phyloP scores from a whole-genome alignment of 2,329 filamentous ascomycete species.

The Volutella citrinella region DNA sequence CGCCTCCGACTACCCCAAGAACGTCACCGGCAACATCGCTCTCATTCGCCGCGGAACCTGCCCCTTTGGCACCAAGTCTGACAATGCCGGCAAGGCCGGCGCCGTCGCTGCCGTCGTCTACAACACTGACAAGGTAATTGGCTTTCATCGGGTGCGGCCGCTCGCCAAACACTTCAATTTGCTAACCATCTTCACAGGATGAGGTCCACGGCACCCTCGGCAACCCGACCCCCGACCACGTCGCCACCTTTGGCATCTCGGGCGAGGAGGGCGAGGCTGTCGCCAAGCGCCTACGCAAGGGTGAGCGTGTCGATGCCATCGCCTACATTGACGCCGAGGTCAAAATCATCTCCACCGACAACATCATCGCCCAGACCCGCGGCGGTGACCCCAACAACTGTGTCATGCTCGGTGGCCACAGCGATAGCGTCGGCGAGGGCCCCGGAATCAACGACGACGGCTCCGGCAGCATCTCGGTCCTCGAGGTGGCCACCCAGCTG shows the following conservation, averaged over 20 bases:
- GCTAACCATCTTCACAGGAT: too few relatives aligned
- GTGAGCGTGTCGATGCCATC: conserved; percentile 49
- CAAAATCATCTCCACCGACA: conserved; percentile 51
- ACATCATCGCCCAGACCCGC: conserved; percentile 61
- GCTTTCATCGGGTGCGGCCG: too few relatives aligned
- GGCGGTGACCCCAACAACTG: conserved; percentile 60
- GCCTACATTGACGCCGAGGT: conserved; percentile 60
- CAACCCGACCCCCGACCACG: conserved; percentile 53
- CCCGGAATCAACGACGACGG: conserved; percentile 79
- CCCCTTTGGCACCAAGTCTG: conserved; percentile 69
- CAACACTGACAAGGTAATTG: conserved; percentile 69
- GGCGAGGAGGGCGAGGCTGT: conserved; percentile 56
- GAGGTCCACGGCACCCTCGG: conserved; percentile 67
- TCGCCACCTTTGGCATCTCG: conserved; percentile 67
- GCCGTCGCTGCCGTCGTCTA: conserved; percentile 71
- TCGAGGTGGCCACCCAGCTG: conserved; percentile 61
- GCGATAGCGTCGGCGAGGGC: conserved; percentile 59
- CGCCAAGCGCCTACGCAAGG: conserved; percentile 50
- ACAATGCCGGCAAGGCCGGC: conserved; percentile 64
- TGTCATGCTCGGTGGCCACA: conserved; percentile 64
- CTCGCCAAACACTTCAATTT: too few relatives aligned
- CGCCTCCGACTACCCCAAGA: conserved; percentile 58
- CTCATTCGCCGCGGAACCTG: conserved; percentile 70
- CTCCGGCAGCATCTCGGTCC: conserved; percentile 59
- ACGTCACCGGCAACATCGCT: conserved; percentile 62